Evolutionary conservation across 305 asterid genomes (phyloP).

Genomic region (Fraxinus greggii): DNA sequence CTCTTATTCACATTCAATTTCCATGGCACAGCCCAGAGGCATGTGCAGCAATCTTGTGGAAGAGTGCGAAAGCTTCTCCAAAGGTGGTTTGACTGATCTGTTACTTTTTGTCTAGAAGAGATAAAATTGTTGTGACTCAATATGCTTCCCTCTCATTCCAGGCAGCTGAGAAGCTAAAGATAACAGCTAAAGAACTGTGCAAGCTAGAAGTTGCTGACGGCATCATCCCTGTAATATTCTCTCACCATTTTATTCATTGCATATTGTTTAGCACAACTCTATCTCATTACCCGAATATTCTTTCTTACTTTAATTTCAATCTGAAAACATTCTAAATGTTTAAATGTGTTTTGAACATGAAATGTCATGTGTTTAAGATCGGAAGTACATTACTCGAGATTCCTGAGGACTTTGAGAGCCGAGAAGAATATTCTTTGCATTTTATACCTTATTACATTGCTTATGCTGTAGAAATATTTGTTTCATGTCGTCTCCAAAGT

Average conservation of each 20-base stretch:
- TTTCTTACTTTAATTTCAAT: background rate
- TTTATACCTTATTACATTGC: background rate
- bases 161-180: constrained; percentile 94
- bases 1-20: constrained; percentile 4
- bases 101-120: background rate
- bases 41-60: constrained; percentile 95
- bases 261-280: background rate
- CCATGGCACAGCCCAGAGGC: constrained; percentile 86
- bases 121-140: constrained; percentile 22
- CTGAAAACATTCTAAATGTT: background rate
- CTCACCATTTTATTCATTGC: constrained; percentile 20
- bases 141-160: constrained; percentile 41
- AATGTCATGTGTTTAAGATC: background rate
- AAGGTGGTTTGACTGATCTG: constrained; percentile 50
- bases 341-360: constrained; percentile 17
- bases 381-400: background rate
- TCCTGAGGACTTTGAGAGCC: background rate
- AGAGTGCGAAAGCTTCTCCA: constrained; percentile 80
- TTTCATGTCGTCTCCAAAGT: background rate
- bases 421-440: background rate
- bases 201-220: constrained; percentile 70
- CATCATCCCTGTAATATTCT: constrained; percentile 71
- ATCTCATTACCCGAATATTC: background rate
- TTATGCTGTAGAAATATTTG: background rate
- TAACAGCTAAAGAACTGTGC: constrained; percentile 71